Evolutionary conservation across 106 monocot species (phyloP).

Genomic region (Chionographis japonica): DNA sequence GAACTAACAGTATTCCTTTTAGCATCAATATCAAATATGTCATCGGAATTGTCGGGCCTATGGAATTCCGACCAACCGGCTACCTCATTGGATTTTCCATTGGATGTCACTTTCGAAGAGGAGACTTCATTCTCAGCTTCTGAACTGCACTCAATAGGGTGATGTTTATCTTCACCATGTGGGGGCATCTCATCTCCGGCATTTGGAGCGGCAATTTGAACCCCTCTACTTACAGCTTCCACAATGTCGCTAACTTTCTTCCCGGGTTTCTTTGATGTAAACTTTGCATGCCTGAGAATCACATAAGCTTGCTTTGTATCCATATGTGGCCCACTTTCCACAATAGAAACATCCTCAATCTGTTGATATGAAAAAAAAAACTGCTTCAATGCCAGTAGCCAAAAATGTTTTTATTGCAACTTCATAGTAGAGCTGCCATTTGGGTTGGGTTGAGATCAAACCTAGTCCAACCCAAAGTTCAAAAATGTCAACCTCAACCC

Average conservation of each 20-base stretch:
- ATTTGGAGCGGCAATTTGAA: slow-evolving; percentile 7
- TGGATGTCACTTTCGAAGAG: not conserved
- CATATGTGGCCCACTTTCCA: slow-evolving; percentile 78
- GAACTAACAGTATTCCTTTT: not conserved
- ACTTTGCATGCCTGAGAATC: slow-evolving; percentile 61
- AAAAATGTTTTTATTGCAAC: no score
- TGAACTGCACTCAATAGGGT: slow-evolving; percentile 18
- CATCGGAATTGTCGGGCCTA: no score
- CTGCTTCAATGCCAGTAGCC: not conserved
- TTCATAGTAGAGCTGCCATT: no score
- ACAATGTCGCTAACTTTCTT: slow-evolving; percentile 48
- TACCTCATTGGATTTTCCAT: not conserved
- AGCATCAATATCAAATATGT: no score
- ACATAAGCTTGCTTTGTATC: slow-evolving; percentile 55
- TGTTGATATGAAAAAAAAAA: slow-evolving; percentile 11
- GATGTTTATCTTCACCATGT: slow-evolving; percentile 24
- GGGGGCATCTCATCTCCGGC: slow-evolving; percentile 10
- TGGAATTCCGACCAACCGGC: not conserved
- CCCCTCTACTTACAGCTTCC: slow-evolving; percentile 19
- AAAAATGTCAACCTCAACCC: no score
- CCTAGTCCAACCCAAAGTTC: no score
- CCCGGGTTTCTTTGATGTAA: slow-evolving; percentile 47
- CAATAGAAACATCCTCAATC: slow-evolving; percentile 61
- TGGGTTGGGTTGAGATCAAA: no score
- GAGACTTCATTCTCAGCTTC: slow-evolving; percentile 25